Evolutionary conservation across 352 stramenopile species (phyloP).

Genomic region (Aphanomyces stellatus): DNA sequence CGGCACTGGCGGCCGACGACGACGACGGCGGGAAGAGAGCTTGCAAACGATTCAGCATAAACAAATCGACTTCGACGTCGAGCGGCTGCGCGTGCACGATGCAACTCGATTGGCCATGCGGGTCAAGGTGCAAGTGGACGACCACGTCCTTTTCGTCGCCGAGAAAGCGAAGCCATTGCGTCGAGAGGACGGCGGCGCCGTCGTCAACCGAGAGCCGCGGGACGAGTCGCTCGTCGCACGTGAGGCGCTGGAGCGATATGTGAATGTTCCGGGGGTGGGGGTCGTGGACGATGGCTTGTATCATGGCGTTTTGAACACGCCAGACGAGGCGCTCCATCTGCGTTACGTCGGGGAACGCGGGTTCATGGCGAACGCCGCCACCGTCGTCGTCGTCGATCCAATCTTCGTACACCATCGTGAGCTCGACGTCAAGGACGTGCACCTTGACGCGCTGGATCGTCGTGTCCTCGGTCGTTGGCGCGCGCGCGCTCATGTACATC

Average conservation of each 20-base stretch:
- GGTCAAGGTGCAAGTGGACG: conserved; percentile 41
- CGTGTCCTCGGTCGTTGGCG: conserved; percentile 33
- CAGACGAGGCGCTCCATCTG: conserved; percentile 2
- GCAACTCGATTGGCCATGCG: conserved; percentile 28
- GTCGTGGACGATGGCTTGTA: conserved; percentile 2
- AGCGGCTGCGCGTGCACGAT: conserved; percentile 62
- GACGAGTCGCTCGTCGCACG: conserved; percentile 60
- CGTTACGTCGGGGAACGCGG: not conserved
- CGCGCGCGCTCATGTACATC: conserved; percentile 74
- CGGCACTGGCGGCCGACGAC: not conserved
- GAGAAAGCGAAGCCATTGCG: conserved; percentile 46
- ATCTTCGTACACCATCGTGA: conserved; percentile 77
- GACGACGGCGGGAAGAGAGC: not conserved
- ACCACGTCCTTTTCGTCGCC: conserved; percentile 22
- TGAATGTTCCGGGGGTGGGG: not conserved
- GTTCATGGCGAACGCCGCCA: conserved; percentile 28
- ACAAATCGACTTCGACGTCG: conserved; percentile 81
- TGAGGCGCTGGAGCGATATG: conserved; percentile 32
- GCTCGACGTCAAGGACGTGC: conserved; percentile 63
- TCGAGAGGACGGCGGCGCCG: conserved; percentile 51
- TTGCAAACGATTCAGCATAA: conserved; percentile 62
- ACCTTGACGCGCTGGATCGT: conserved; percentile 61
- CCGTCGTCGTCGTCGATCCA: conserved; percentile 25
- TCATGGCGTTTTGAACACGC: not conserved
- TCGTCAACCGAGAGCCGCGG: conserved; percentile 68